Percentiles rank a stretch among this genome's conserved stretches.
phyloP scores from a whole-genome alignment of 768 basidiomycete species.

The Punctularia strigosozonata region DNA sequence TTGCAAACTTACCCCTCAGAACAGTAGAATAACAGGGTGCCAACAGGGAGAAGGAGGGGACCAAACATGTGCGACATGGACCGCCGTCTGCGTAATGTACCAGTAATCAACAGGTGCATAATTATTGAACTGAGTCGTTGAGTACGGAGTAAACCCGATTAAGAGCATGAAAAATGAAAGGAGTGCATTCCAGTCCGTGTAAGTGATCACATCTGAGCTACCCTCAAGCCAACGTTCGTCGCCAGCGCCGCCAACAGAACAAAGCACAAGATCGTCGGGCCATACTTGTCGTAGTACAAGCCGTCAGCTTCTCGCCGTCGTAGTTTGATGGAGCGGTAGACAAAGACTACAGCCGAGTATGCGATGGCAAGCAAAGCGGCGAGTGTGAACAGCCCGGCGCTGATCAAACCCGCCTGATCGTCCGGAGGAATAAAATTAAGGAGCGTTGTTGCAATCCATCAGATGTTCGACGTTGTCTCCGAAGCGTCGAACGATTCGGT shows the following conservation, averaged over 20 bases:
- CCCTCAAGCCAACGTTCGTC: constrained; percentile 63
- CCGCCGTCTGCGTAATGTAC: too few relatives aligned
- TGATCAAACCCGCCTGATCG: constrained; percentile 70
- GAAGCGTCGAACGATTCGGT: too few relatives aligned
- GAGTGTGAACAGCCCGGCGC: constrained; percentile 80
- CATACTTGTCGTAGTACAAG: constrained; percentile 83
- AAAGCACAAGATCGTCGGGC: constrained; percentile 65
- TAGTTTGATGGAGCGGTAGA: constrained; percentile 60
- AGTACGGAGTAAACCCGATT: too few relatives aligned
- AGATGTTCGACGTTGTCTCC: too few relatives aligned
- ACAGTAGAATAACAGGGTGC: too few relatives aligned
- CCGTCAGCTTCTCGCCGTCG: constrained; percentile 65
- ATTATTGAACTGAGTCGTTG: too few relatives aligned
- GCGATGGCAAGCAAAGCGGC: constrained; percentile 82
- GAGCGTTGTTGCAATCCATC: constrained; percentile 80
- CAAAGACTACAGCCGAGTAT: constrained; percentile 76
- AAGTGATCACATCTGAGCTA: constrained; percentile 55
- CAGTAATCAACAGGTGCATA: too few relatives aligned
- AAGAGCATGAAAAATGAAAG: too few relatives aligned
- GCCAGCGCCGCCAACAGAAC: constrained; percentile 59
- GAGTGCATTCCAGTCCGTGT: too few relatives aligned
- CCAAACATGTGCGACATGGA: too few relatives aligned
- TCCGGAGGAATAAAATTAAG: constrained; percentile 73
- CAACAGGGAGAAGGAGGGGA: too few relatives aligned
- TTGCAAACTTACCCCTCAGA: too few relatives aligned